Percentiles rank a stretch among this genome's conserved stretches.
These are phyloP conservation scores for Aspergillus campestris DNA, from an alignment of 495 filamentous ascomycete genomes.

Conservation along the genomic window DNA sequence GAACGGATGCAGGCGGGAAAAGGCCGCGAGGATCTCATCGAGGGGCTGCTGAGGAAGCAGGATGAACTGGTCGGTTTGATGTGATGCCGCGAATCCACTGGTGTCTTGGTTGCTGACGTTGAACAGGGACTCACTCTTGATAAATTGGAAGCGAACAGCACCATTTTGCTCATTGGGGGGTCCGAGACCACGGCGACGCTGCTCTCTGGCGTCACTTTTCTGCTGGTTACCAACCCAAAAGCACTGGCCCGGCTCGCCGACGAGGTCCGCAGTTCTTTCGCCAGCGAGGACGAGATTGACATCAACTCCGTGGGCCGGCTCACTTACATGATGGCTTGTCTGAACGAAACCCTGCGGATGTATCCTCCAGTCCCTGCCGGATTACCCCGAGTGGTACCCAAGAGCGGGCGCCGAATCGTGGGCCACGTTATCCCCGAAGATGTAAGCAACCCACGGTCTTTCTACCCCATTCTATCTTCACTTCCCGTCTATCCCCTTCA, in stretches of 20 bases:
- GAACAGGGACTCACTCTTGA: slow-evolving; percentile 29
- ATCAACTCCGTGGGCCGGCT: slow-evolving; percentile 36
- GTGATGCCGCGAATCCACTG: neutral
- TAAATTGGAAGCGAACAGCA: slow-evolving; percentile 31
- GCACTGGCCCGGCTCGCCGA: slow-evolving; percentile 32
- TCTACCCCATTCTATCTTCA: neutral
- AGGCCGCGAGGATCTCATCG: slow-evolving; percentile 39
- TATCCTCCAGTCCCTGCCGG: slow-evolving; percentile 48
- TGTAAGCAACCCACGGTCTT: slow-evolving; percentile 8
- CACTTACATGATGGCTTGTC: slow-evolving; percentile 46
- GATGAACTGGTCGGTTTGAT: slow-evolving; percentile 30
- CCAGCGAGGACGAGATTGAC: slow-evolving; percentile 45
- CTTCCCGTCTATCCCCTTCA: neutral
- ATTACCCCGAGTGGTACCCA: slow-evolving; percentile 36
- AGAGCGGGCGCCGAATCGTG: slow-evolving; percentile 37
- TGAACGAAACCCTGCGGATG: slow-evolving; percentile 50
- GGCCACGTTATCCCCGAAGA: slow-evolving; percentile 34
- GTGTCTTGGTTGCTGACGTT: neutral
- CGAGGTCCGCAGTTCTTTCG: slow-evolving; percentile 46
- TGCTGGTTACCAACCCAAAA: slow-evolving; percentile 39
- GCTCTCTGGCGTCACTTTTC: slow-evolving; percentile 44
- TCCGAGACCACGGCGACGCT: slow-evolving; percentile 55
- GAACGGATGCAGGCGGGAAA: slow-evolving; percentile 27
- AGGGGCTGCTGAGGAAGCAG: slow-evolving; percentile 39
- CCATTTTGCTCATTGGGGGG: slow-evolving; percentile 42